These are phyloP conservation scores for Trypanosoma platydactyli DNA, from an alignment of 208 protist species.

Conservation along the genomic window DNA sequence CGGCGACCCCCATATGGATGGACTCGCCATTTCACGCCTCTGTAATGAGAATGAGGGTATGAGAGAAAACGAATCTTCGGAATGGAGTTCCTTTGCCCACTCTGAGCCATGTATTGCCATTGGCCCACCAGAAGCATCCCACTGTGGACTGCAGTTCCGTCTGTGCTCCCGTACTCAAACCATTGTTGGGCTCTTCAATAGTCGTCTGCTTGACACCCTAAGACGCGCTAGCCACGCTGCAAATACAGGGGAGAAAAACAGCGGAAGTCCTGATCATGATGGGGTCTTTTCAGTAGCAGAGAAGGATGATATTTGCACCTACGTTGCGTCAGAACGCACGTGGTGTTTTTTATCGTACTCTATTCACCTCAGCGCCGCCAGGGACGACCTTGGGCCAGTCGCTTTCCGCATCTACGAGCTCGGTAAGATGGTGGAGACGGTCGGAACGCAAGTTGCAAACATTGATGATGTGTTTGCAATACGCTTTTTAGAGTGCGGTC, in stretches of 20 bases:
- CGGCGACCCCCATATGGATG: conserved; percentile 2
- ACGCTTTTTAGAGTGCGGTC: neutral
- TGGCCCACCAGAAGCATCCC: neutral
- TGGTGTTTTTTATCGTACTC: neutral
- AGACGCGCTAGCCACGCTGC: too few species aligned
- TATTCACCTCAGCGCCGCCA: conserved; percentile 2
- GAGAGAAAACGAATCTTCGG: neutral
- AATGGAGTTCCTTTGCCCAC: conserved; percentile 7
- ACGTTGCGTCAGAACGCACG: neutral
- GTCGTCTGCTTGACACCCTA: neutral
- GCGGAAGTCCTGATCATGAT: neutral
- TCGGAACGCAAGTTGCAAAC: neutral
- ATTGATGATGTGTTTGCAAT: conserved; percentile 8
- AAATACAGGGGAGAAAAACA: neutral
- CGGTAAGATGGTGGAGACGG: neutral
- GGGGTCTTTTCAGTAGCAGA: neutral
- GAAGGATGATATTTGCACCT: neutral
- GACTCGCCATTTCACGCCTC: conserved; percentile 12
- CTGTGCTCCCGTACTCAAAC: neutral
- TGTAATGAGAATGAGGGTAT: neutral
- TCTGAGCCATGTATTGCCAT: conserved; percentile 9
- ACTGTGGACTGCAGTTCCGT: conserved; percentile 11
- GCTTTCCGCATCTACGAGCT: conserved; percentile 7
- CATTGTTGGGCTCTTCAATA: conserved; percentile 1
- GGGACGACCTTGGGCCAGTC: neutral